phyloP scores from a whole-genome alignment of 139 green algal species.

The Chlamydomonas incerta region DNA sequence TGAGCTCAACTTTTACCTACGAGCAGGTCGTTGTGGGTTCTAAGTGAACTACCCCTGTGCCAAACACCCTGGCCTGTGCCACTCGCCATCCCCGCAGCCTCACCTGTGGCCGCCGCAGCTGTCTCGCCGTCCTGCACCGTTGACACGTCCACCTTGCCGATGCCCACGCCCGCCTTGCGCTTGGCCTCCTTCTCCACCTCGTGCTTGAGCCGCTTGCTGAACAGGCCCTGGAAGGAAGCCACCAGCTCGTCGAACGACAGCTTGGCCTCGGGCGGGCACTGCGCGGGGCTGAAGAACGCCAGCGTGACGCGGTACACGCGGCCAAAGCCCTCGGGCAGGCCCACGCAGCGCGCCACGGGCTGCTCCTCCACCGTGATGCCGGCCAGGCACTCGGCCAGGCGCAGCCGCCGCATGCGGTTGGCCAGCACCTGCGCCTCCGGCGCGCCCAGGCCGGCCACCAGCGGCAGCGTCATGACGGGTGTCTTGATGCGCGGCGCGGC shows the following conservation, averaged over 20 bases:
- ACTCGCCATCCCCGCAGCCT: too few relatives aligned
- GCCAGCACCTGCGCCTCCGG: slow-evolving; percentile 70
- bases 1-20: too few relatives aligned
- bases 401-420: slow-evolving; percentile 82
- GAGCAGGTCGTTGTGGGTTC: too few relatives aligned
- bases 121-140: slow-evolving; percentile 53
- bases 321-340: slow-evolving; percentile 34
- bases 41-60: too few relatives aligned
- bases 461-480: slow-evolving; percentile 93
- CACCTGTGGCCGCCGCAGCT: not conserved
- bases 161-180: slow-evolving; percentile 32
- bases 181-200: slow-evolving; percentile 55
- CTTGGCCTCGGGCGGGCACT: slow-evolving; percentile 77
- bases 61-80: too few relatives aligned
- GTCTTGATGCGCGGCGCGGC: slow-evolving; percentile 88
- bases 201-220: slow-evolving; percentile 71
- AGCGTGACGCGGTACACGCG: slow-evolving; percentile 67
- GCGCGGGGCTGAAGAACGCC: slow-evolving; percentile 52
- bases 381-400: slow-evolving; percentile 82
- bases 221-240: slow-evolving; percentile 68
- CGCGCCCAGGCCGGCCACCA: slow-evolving; percentile 53
- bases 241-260: slow-evolving; percentile 81
- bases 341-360: slow-evolving; percentile 46
- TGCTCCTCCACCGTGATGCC: slow-evolving; percentile 78
- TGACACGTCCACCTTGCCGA: slow-evolving; percentile 38